These are phyloP conservation scores for Castanopsis chinensis DNA, from an alignment of 306 rosid species.

Conservation along the genomic window DNA sequence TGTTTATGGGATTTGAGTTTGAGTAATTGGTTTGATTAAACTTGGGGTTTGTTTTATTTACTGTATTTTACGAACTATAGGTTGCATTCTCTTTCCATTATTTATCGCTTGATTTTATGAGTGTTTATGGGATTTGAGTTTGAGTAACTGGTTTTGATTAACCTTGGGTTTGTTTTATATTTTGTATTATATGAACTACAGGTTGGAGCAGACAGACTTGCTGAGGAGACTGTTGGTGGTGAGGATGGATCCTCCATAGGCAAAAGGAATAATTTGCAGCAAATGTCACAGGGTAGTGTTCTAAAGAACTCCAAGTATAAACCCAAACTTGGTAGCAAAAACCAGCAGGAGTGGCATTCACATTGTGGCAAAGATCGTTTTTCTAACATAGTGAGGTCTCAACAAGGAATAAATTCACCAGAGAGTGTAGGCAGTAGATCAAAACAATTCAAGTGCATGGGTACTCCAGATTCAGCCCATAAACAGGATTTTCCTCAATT, in stretches of 20 bases:
- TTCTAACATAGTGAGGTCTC: background rate
- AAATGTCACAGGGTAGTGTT: background rate
- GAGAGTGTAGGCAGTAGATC: background rate
- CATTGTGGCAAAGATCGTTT: background rate
- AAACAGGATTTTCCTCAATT: background rate
- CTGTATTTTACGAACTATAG: no score
- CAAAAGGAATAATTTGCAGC: background rate
- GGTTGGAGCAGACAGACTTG: background rate
- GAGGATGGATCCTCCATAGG: background rate
- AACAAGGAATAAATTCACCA: background rate
- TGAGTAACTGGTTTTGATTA: no score
- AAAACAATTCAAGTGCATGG: background rate
- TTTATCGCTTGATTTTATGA: no score
- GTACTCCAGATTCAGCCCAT: background rate
- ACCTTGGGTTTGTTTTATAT: no score
- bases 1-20: no score
- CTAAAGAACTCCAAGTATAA: background rate
- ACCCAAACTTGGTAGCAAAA: background rate
- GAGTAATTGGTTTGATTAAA: no score
- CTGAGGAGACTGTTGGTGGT: background rate
- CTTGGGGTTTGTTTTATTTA: no score
- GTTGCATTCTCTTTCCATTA: background rate
- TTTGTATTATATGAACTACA: background rate
- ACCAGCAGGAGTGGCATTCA: background rate
- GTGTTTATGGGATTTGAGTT: no score